These are phyloP conservation scores for Metschnikowia anglica DNA, from an alignment of 805 yeast species.

Conservation along the genomic window DNA sequence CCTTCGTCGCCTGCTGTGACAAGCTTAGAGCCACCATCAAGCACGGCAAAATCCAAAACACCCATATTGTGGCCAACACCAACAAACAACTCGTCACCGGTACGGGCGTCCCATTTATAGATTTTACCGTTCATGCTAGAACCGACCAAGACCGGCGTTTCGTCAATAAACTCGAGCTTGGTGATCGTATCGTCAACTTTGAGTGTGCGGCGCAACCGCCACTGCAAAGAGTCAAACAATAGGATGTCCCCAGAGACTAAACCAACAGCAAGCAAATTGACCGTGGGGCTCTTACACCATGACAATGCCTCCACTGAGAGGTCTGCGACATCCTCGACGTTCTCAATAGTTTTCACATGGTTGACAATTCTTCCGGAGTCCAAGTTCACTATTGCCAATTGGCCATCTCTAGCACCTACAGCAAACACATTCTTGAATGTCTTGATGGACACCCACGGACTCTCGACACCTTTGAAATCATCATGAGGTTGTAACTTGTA, in stretches of 20 bases:
- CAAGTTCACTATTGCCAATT: constrained; percentile 71
- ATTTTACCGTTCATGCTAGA: constrained; percentile 84
- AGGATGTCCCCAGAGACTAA: constrained; percentile 85
- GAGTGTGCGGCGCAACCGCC: constrained; percentile 78
- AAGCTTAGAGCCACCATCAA: constrained; percentile 63
- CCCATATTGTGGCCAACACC: constrained; percentile 96
- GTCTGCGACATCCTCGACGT: constrained; percentile 45
- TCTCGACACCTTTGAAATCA: constrained; percentile 69
- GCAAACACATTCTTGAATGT: constrained; percentile 60
- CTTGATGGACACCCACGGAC: constrained; percentile 85
- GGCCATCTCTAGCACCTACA: constrained; percentile 86
- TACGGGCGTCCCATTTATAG: constrained; percentile 85
- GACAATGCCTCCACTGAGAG: constrained; percentile 58
- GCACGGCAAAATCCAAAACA: constrained; percentile 76
- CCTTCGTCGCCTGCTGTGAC: constrained; percentile 98
- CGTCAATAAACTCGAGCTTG: constrained; percentile 62
- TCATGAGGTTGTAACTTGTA: constrained; percentile 61
- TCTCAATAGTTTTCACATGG: constrained; percentile 61
- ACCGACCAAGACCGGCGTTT: constrained; percentile 61
- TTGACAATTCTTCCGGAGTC: constrained; percentile 72
- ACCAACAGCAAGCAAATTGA: constrained; percentile 74
- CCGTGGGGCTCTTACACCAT: constrained; percentile 64
- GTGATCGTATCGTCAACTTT: constrained; percentile 82
- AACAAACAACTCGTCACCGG: constrained; percentile 71
- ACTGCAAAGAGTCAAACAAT: constrained; percentile 76